phyloP scores from a whole-genome alignment of 169 alveolate genomes.

The Cryptosporidium ubiquitum region DNA sequence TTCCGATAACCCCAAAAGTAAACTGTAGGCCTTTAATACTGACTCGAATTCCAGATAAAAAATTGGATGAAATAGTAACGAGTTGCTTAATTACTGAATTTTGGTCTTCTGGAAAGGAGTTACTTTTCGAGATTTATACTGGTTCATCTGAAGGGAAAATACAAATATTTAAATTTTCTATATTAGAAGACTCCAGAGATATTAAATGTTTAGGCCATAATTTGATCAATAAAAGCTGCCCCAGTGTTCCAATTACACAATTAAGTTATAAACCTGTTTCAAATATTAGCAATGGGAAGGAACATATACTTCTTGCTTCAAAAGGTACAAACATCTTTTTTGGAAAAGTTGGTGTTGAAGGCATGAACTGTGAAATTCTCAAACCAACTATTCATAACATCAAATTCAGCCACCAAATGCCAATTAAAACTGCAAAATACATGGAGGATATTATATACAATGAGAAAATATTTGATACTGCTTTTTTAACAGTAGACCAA shows the following conservation, averaged over 20 bases:
- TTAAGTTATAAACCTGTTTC: neutral
- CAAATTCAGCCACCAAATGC: neutral
- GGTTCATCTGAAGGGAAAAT: conserved; percentile 53
- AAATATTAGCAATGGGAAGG: neutral
- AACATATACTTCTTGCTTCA: neutral
- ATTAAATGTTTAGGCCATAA: conserved; percentile 11
- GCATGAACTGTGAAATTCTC: neutral
- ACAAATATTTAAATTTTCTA: conserved; percentile 2
- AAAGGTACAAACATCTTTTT: conserved; percentile 7
- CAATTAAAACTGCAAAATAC: conserved; percentile 5
- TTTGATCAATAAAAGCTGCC: neutral
- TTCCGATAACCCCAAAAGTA: conserved; percentile 17
- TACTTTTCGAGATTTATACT: conserved; percentile 16
- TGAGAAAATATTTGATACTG: neutral
- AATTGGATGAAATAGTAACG: conserved; percentile 18
- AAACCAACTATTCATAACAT: neutral
- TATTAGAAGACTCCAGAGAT: neutral
- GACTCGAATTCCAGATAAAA: conserved; percentile 9
- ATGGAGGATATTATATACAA: conserved; percentile 11
- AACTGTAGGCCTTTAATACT: conserved; percentile 13
- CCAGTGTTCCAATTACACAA: conserved; percentile 37
- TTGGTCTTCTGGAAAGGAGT: neutral
- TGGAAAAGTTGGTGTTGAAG: neutral
- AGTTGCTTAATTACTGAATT: conserved; percentile 32
- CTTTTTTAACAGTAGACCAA: conserved; percentile 43